Conservation (phyloP, 2,329 filamentous ascomycete genomes). For the Sphaerulina musiva region DNA sequence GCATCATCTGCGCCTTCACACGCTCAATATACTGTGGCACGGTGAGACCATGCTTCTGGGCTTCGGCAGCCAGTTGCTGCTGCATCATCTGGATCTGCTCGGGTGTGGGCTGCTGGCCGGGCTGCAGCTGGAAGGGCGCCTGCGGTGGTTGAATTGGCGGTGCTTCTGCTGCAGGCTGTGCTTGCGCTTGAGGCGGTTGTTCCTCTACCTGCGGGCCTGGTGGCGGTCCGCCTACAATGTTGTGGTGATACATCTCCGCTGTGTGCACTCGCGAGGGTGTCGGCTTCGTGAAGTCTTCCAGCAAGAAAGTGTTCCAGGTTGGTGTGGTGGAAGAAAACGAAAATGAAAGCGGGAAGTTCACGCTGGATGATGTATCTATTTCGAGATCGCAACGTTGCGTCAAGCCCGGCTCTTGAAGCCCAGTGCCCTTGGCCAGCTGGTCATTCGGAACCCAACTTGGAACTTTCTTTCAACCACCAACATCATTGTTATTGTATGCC, state of each 20-base stretch:
- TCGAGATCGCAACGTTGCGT: constrained; percentile 4
- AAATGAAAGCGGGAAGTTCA: not conserved
- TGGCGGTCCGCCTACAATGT: constrained; percentile 1
- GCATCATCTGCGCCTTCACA: constrained; percentile 49
- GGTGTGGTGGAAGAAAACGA: not conserved
- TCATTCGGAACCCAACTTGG: no score
- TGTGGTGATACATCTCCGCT: constrained; percentile 6
- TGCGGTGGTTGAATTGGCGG: constrained; percentile 4
- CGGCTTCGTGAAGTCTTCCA: not conserved
- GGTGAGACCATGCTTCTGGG: constrained; percentile 74
- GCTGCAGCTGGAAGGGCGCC: constrained; percentile 17
- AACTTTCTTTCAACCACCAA: not conserved
- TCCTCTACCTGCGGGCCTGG: constrained; percentile 1
- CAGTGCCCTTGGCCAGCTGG: no score
- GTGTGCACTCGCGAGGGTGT: not conserved
- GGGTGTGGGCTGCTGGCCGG: constrained; percentile 57
- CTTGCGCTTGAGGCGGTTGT: not conserved
- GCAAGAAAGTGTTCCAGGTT: not conserved
- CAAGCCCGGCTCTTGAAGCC: no score
- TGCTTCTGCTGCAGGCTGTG: not conserved
- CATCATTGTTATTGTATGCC: not conserved
- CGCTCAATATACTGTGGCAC: constrained; percentile 71
- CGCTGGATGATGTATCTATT: not conserved
- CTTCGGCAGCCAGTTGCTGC: constrained; percentile 73
- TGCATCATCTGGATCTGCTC: constrained; percentile 84